These are phyloP conservation scores for Linum lewisii DNA, from an alignment of 345 rosid species.

Conservation along the genomic window DNA sequence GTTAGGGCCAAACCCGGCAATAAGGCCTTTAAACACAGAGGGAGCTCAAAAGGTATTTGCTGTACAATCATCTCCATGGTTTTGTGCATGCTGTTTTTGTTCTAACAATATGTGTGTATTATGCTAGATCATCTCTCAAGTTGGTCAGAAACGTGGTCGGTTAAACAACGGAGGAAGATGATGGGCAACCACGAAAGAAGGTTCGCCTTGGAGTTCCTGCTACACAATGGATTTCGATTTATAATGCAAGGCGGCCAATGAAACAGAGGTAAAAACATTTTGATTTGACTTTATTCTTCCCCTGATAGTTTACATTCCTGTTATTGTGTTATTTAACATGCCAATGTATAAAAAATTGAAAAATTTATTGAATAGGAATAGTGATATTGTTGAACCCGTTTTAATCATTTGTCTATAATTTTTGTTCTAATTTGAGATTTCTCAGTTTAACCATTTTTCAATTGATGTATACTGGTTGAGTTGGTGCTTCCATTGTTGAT, in stretches of 20 bases:
- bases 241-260: slow-evolving; percentile 26
- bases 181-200: slow-evolving; percentile 27
- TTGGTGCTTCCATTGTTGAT: too few species aligned
- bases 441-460: too few species aligned
- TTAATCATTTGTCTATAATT: too few species aligned
- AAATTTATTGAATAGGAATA: too few species aligned
- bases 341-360: too few species aligned
- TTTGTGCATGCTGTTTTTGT: neutral
- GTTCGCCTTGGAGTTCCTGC: slow-evolving; percentile 28
- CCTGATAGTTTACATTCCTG: too few species aligned
- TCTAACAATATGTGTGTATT: slow-evolving; percentile 2
- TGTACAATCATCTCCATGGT: neutral
- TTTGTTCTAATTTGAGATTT: too few species aligned
- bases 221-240: slow-evolving; percentile 27
- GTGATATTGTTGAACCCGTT: too few species aligned
- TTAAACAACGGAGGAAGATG: slow-evolving; percentile 25
- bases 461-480: too few species aligned
- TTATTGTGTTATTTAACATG: too few species aligned
- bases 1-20: slow-evolving; percentile 18
- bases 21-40: slow-evolving; percentile 25
- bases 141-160: slow-evolving; percentile 29
- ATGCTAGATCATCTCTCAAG: slow-evolving; percentile 9
- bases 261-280: slow-evolving; percentile 20
- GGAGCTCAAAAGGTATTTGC: slow-evolving; percentile 26
- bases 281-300: neutral